Percentiles rank a stretch among this genome's conserved stretches.
phyloP scores from a whole-genome alignment of 140 eudicot species.

The Ambrosia hybrid region DNA sequence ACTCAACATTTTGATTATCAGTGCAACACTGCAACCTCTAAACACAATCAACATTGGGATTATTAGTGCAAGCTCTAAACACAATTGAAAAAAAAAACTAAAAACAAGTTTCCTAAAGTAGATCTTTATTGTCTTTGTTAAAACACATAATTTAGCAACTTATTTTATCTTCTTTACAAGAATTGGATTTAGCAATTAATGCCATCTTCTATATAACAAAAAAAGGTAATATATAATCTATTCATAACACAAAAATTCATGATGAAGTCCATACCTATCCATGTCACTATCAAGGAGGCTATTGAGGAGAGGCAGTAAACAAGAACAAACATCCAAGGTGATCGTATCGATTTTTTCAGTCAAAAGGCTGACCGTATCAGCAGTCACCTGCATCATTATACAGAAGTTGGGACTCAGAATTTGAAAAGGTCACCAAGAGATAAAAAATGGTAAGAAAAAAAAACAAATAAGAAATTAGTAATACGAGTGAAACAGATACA shows the following conservation, averaged over 20 bases:
- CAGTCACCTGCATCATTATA: conserved; percentile 60
- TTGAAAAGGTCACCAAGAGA: not conserved
- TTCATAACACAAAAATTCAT: conserved; percentile 1
- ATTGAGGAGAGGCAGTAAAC: conserved; percentile 74
- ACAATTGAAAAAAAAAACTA: not conserved
- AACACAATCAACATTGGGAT: too few species aligned
- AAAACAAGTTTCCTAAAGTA: not conserved
- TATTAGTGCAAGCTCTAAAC: not conserved
- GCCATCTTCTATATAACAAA: not conserved
- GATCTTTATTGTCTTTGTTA: not conserved
- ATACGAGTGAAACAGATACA: conserved; percentile 1
- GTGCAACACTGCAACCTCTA: not conserved
- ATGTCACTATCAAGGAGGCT: conserved; percentile 77
- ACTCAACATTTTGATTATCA: not conserved
- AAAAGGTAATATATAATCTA: not conserved
- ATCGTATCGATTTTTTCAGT: conserved; percentile 69
- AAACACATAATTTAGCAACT: not conserved
- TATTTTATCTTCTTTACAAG: not conserved
- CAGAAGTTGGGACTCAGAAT: conserved; percentile 13
- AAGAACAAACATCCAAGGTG: conserved; percentile 81
- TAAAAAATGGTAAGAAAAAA: not conserved
- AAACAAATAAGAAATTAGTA: not conserved
- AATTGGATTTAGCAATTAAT: not conserved
- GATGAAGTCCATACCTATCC: conserved; percentile 59
- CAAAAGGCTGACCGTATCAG: conserved; percentile 69